A percentile compares a stretch with the other conserved stretches of the same genome.
Evolutionary conservation across 2,329 filamentous ascomycete genomes (phyloP).

Genomic region (Cercospora sp.): DNA sequence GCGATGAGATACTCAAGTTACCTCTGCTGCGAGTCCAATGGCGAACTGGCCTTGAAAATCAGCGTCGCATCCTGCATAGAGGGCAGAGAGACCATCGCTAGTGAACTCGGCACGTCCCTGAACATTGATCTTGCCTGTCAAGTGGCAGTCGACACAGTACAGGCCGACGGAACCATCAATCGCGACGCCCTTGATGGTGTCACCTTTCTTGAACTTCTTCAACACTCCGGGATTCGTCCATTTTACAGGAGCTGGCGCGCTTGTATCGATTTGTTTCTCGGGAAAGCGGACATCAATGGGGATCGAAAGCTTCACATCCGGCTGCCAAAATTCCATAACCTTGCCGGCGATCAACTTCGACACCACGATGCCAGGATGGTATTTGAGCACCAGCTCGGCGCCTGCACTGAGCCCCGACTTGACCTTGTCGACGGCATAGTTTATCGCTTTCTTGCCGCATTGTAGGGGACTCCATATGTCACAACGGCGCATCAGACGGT

Average conservation of each 20-base stretch:
- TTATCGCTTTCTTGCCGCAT: not conserved
- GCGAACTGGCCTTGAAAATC: too few species aligned
- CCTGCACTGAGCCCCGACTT: not conserved
- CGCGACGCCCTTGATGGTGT: not conserved
- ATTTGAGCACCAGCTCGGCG: not conserved
- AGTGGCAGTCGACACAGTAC: too few species aligned
- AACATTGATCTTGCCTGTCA: too few species aligned
- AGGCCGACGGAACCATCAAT: too few species aligned
- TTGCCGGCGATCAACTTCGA: not conserved
- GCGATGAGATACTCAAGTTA: too few species aligned
- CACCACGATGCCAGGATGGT: not conserved
- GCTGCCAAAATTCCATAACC: not conserved
- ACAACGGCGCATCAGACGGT: not conserved
- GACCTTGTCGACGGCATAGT: not conserved
- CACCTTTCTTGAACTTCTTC: not conserved
- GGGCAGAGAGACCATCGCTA: too few species aligned
- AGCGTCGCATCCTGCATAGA: too few species aligned
- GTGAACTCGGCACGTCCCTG: too few species aligned
- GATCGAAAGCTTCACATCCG: not conserved
- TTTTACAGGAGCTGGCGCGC: not conserved
- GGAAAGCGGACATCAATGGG: not conserved
- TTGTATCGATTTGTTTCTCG: not conserved
- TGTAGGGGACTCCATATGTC: not conserved
- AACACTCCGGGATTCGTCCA: not conserved
- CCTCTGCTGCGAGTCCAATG: too few species aligned